Evolutionary conservation across 129 eudicot genomes (phyloP), one percentile per base, ranked within the genome.

Genomic region (Centrapalus pauciflorus): DNA sequence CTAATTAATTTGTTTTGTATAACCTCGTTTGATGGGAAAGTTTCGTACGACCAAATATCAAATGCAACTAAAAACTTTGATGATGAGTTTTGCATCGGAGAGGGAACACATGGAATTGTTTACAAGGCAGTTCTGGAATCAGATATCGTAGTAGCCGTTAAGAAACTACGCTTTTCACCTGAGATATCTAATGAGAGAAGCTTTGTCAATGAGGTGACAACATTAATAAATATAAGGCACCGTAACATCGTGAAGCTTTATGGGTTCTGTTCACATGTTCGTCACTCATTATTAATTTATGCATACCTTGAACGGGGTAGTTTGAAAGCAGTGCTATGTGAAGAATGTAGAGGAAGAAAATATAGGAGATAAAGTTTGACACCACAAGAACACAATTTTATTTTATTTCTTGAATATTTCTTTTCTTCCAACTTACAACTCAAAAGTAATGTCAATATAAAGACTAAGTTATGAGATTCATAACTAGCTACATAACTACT

Each of bases 221-320:
- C 65, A 26, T 38, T 73, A n/a, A 73, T 60, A 20, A 60, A 37
- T 8, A 65, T 74, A 64, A 61, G 67, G 14, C 71, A 73, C n/a
- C 66, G 61, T 6, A 64, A 74, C 10, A 54, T 78, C 17, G 71
- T 72, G 19, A 78, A 67, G 33, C 71, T 66, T 0, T 32, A 58
- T 60, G 80, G 80, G 4, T 76, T 45, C 9, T 76, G 71, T 32
- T 61, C 60, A 38, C 70, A 76, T 60, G 32, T 25, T 27, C 27
- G 7, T 13, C 55, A 20, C 52, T 55, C 66, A 2, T 66, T 73
- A 25, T 54, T 73, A 48, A 30, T 62, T 37, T 73, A 62, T 16
- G 65, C 41, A 55, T 73, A 64, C 4, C 56, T 63, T 12, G 66
- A 64, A 64, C 51, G 78, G 32, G 75, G 67, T 24, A 72, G 75